These are phyloP conservation scores for Cytospora chrysosperma DNA, from an alignment of 2,329 filamentous ascomycete species.

Conservation along the genomic window DNA sequence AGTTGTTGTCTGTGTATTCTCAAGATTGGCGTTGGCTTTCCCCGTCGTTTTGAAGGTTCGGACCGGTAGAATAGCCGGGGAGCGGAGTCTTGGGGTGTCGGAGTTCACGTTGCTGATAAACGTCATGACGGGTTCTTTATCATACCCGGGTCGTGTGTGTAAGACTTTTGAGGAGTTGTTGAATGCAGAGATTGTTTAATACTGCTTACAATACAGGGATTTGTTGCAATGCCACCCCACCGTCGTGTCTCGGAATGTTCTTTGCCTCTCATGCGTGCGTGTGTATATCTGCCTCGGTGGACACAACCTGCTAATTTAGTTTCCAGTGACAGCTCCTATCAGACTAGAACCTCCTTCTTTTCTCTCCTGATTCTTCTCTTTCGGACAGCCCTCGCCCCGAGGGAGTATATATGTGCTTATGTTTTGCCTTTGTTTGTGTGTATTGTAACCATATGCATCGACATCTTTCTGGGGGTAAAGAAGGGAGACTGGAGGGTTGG, in stretches of 20 bases:
- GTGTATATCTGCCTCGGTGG: neutral
- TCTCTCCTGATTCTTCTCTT: no score
- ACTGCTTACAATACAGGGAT: neutral
- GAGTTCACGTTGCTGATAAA: neutral
- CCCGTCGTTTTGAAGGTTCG: conserved; percentile 59
- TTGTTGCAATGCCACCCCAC: neutral
- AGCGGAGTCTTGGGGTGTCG: neutral
- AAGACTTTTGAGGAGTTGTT: neutral
- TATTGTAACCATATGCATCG: no score
- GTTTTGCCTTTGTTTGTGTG: no score
- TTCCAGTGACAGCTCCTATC: no score
- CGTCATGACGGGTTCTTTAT: neutral
- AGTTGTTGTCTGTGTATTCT: conserved; percentile 1
- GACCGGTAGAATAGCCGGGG: conserved; percentile 40
- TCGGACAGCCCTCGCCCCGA: no score
- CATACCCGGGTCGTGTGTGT: neutral
- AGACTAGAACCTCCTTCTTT: no score
- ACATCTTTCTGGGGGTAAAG: no score
- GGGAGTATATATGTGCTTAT: no score
- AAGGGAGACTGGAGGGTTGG: no score
- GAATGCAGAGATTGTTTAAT: neutral
- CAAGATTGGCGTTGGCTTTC: conserved; percentile 38
- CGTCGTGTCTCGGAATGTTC: no score
- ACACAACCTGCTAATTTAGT: no score
- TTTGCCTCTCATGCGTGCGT: neutral